These are phyloP conservation scores for Hymenoscyphus infarciens DNA, from an alignment of 2,329 filamentous ascomycete genomes.

Conservation along the genomic window DNA sequence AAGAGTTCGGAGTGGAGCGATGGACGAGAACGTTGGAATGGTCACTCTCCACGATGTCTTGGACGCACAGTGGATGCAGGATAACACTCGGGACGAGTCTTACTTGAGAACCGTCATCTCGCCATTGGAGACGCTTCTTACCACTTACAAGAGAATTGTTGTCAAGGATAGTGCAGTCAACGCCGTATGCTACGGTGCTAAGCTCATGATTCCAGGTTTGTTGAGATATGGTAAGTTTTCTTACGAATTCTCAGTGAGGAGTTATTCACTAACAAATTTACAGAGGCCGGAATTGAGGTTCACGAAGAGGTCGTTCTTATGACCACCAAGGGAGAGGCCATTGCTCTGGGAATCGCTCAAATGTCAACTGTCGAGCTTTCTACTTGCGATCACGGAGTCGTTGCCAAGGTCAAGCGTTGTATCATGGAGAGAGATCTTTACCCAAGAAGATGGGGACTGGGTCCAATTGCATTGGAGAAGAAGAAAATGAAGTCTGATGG, in stretches of 20 bases:
- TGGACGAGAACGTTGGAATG: conserved; percentile 85
- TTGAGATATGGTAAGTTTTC: conserved; percentile 72
- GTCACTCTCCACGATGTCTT: conserved; percentile 94
- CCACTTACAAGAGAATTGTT: conserved; percentile 91
- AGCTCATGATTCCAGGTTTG: conserved; percentile 97
- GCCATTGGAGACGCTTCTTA: conserved; percentile 87
- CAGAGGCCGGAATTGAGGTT: conserved; percentile 85
- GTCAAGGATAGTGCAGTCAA: conserved; percentile 97
- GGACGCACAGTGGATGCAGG: conserved; percentile 92
- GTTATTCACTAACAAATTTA: conserved; percentile 31
- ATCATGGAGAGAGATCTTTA: conserved; percentile 99
- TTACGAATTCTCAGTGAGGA: not conserved
- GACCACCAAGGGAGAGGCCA: conserved; percentile 98
- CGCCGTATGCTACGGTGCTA: conserved; percentile 96
- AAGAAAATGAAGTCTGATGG: conserved; percentile 99
- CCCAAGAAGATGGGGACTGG: conserved; percentile 93
- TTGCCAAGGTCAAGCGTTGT: conserved; percentile 98
- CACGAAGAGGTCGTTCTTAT: conserved; percentile 97
- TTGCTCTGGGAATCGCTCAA: conserved; percentile 91
- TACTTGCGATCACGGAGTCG: conserved; percentile 94
- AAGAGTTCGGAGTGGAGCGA: conserved; percentile 88
- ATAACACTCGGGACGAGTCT: conserved; percentile 92
- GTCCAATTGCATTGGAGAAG: conserved; percentile 90
- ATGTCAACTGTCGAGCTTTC: conserved; percentile 98
- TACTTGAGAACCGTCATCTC: conserved; percentile 89